Conservation (phyloP, 345 rosid species). For the Acer campestre region DNA sequence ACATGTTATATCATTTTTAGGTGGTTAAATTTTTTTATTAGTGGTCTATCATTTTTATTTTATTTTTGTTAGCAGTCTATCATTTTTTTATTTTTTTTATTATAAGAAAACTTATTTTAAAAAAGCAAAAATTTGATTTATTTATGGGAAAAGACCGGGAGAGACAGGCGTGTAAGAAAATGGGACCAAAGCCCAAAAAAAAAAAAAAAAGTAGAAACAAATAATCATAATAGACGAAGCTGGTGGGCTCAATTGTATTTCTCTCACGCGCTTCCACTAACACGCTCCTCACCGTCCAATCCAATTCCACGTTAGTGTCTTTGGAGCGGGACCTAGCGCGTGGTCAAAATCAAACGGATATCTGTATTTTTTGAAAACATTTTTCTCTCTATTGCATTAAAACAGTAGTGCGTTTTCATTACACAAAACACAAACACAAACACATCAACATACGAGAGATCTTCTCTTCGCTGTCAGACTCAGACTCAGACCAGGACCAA, state of each 20-base stretch:
- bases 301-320: neutral
- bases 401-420: constrained; percentile 19
- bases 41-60: too few species aligned
- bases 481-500: neutral
- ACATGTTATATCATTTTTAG: too few species aligned
- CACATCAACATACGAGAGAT: neutral
- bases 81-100: too few species aligned
- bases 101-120: too few species aligned
- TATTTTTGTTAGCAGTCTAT: too few species aligned
- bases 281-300: neutral
- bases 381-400: constrained; percentile 22
- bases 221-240: constrained; percentile 3
- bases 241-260: neutral
- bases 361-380: neutral
- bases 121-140: neutral
- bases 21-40: too few species aligned
- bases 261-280: constrained; percentile 8
- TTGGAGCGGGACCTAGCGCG: constrained; percentile 10
- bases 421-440: neutral
- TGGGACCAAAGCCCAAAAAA: constrained; percentile 32
- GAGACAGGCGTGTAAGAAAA: constrained; percentile 38
- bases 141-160: neutral
- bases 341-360: constrained; percentile 2
- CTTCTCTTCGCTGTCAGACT: constrained; percentile 32
- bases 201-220: neutral